Base-by-base conservation (phyloP, 805 yeast genomes). In the Wickerhamiella occidentalis region DNA sequence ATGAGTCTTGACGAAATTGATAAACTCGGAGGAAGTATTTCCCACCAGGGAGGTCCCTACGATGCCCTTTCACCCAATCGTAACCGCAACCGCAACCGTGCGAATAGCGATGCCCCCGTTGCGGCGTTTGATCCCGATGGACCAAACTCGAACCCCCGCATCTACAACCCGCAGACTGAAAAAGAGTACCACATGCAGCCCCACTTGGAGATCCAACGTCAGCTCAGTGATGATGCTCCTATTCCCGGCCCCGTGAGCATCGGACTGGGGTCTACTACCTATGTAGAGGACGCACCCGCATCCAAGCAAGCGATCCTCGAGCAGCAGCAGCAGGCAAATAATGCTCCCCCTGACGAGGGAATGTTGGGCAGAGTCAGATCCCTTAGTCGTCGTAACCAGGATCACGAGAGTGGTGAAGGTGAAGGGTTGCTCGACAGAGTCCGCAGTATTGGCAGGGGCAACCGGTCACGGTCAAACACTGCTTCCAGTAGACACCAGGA, bases 11-110 rank as follows among this genome's bases (percentile, higher is more conserved):
- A 90, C 61, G 85, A 92, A 4, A 90, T 92, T 57, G 98, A 92
- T 68, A 85, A 85, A 22, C 23, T 45, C 8, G 66, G 72, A 90
- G 60, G 98, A 90, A 64, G 97, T 87, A 44, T 88, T 2, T 90
- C 90, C 74, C 98, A 92, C 66, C 97, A 92, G 65, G 98, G 90
- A 67, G 98, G 98, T 9, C 98, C 98, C 12, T 92, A 92, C 64
- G 98, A 92, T 64, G 98, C 98, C 1, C 88, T 96, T 64, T 83
- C 94, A 2, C 97, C 98, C 6, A 95, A 85, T 64, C 79, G 97
- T 64, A 92, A 92, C 67, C 83, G 82, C 67, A 69, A 68, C 49
- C 30, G 56, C 55, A 18, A 19, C 35, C 26, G 48, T 23, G 68
- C 67, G 48, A 29, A 55, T 55, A 47, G 54, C 61, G 79, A 78